Conservation (phyloP, 1,284 basidiomycete genomes). For the Athelia sp. region DNA sequence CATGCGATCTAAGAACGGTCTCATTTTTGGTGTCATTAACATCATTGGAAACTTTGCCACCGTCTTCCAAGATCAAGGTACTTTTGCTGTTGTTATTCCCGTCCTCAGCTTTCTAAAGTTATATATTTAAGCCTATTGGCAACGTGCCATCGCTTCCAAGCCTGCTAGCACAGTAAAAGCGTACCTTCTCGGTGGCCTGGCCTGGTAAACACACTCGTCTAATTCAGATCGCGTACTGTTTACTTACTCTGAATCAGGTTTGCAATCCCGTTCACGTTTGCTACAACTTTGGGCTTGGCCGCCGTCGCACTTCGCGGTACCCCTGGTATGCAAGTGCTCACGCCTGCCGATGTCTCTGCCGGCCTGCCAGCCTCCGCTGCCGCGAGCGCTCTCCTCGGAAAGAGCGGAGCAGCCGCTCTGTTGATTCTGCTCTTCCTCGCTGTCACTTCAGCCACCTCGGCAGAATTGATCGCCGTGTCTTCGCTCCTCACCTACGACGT, state of each 20-base stretch:
- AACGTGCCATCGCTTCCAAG: slow-evolving; percentile 82
- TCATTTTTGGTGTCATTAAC: slow-evolving; percentile 89
- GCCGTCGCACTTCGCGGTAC: slow-evolving; percentile 76
- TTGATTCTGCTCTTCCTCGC: slow-evolving; percentile 75
- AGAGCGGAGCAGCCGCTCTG: slow-evolving; percentile 68
- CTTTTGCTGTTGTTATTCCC: too few species aligned
- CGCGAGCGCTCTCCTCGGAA: slow-evolving; percentile 74
- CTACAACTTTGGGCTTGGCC: slow-evolving; percentile 78
- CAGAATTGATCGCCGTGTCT: slow-evolving; percentile 88
- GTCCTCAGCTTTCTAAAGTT: too few species aligned
- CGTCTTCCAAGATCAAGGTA: slow-evolving; percentile 66
- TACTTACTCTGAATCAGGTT: too few species aligned
- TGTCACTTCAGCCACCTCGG: slow-evolving; percentile 83
- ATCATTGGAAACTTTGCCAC: slow-evolving; percentile 81
- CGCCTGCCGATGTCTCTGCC: slow-evolving; percentile 67
- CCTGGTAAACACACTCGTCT: too few species aligned
- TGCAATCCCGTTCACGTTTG: slow-evolving; percentile 76
- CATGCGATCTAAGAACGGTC: slow-evolving; percentile 75
- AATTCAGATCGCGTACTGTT: too few species aligned
- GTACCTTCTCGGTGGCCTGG: slow-evolving; percentile 84
- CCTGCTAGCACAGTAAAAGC: slow-evolving; percentile 85
- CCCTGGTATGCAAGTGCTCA: slow-evolving; percentile 58
- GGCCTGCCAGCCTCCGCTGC: slow-evolving; percentile 82
- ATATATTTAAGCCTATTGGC: slow-evolving; percentile 80
- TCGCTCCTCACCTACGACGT: slow-evolving; percentile 80